phyloP scores from a whole-genome alignment of 2,329 filamentous ascomycete species.

The Penicillium sp. region DNA sequence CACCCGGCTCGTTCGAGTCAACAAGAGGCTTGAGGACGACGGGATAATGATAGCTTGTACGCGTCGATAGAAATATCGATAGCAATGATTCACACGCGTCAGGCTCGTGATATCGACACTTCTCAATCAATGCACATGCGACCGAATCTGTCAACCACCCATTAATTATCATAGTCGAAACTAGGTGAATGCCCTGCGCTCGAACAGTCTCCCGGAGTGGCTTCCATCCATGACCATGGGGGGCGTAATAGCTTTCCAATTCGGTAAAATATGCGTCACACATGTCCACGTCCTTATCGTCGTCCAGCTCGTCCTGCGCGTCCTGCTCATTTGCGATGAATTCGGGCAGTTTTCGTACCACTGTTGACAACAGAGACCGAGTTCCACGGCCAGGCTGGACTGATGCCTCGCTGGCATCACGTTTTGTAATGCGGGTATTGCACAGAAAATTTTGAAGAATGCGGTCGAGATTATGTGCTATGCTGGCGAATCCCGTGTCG shows the following conservation, averaged over 20 bases:
- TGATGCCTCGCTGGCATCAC: constrained; percentile 4
- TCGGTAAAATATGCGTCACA: constrained; percentile 51
- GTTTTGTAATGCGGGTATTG: constrained; percentile 36
- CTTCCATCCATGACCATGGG: constrained; percentile 44
- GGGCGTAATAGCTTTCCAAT: constrained; percentile 47
- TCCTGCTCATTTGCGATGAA: constrained; percentile 49
- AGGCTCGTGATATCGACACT: constrained; percentile 39
- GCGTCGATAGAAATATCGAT: constrained; percentile 39
- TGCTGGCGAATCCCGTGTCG: constrained; percentile 42
- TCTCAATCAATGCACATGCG: constrained; percentile 42
- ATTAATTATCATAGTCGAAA: constrained; percentile 45
- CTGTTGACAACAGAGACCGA: constrained; percentile 48
- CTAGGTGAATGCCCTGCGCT: constrained; percentile 47
- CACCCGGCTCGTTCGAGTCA: constrained; percentile 28
- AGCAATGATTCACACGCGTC: constrained; percentile 46
- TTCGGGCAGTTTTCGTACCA: constrained; percentile 43
- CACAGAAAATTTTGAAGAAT: constrained; percentile 46
- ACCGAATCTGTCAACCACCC: constrained; percentile 44
- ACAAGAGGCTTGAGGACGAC: constrained; percentile 33
- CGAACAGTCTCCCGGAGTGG: constrained; percentile 51
- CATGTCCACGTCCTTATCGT: constrained; percentile 47
- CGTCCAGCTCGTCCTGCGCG: constrained; percentile 40
- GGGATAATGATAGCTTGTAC: constrained; percentile 39
- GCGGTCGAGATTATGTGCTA: constrained; percentile 43
- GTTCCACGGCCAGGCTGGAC: constrained; percentile 30